Percentiles rank a stretch among this genome's conserved stretches.
Evolutionary conservation across 805 yeast species (phyloP).

Genomic region (Cyberlindnera japonica): DNA sequence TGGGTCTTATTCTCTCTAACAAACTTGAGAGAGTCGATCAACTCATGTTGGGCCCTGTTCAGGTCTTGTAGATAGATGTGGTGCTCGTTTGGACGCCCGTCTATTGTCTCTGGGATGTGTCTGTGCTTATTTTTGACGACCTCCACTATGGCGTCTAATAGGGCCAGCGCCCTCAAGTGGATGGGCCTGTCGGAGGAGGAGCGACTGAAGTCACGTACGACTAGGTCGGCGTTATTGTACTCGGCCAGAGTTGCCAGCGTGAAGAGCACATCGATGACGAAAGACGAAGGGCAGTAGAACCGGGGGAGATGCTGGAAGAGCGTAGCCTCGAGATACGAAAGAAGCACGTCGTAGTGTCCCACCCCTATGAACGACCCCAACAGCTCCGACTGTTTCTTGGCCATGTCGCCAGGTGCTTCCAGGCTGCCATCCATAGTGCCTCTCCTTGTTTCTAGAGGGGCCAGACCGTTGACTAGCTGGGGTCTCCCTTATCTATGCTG

Average conservation of each 20-base stretch:
- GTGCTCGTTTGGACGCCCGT: not conserved
- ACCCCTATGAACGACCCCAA: slow-evolving; percentile 24
- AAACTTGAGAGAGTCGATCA: slow-evolving; percentile 15
- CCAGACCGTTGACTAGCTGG: too few species aligned
- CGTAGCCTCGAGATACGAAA: slow-evolving; percentile 32
- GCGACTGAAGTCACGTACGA: slow-evolving; percentile 27
- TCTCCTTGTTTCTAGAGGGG: too few species aligned
- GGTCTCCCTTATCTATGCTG: too few species aligned
- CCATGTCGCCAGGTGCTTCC: not conserved
- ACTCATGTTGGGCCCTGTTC: slow-evolving; percentile 10
- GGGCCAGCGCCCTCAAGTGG: slow-evolving; percentile 31
- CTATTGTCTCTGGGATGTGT: not conserved
- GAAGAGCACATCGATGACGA: slow-evolving; percentile 32
- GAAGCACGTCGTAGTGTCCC: slow-evolving; percentile 34
- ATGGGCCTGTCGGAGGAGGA: slow-evolving; percentile 28
- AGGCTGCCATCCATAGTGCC: too few species aligned
- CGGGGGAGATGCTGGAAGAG: slow-evolving; percentile 24
- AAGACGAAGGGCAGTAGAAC: slow-evolving; percentile 31
- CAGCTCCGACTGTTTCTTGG: slow-evolving; percentile 16
- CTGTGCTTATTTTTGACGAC: slow-evolving; percentile 10
- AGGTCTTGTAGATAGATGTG: slow-evolving; percentile 14
- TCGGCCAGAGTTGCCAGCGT: slow-evolving; percentile 35
- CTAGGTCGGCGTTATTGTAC: slow-evolving; percentile 21
- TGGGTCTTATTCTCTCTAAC: slow-evolving; percentile 2
- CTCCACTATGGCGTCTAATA: slow-evolving; percentile 25